phyloP scores from a whole-genome alignment of 305 asterid species.

The Fraxinus xanthoxyloides region DNA sequence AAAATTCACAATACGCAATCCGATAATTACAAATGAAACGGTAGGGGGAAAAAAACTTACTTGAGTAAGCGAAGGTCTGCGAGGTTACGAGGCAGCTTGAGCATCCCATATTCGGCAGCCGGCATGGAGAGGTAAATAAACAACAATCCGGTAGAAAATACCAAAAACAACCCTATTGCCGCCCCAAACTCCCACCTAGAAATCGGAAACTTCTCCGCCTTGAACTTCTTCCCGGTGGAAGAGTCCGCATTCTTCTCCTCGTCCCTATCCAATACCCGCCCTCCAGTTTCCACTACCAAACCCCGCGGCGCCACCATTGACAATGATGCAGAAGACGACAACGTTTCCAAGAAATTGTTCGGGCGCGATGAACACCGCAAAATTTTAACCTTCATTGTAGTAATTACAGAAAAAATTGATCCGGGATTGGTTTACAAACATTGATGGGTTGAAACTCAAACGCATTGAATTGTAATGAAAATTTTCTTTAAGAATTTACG shows the following conservation, averaged over 20 bases:
- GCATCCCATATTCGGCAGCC: conserved; percentile 59
- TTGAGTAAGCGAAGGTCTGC: conserved; percentile 85
- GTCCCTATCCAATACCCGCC: conserved; percentile 42
- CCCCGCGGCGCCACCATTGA: conserved; percentile 71
- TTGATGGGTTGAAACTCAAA: background rate
- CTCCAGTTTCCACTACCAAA: conserved; percentile 51
- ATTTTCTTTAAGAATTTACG: background rate
- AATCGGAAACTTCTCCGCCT: conserved; percentile 50
- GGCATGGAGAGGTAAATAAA: conserved; percentile 91
- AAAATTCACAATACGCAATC: background rate
- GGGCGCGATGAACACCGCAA: conserved; percentile 38
- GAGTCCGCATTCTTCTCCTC: conserved; percentile 56
- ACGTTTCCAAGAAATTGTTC: conserved; percentile 21
- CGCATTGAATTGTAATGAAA: background rate
- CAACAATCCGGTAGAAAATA: conserved; percentile 58
- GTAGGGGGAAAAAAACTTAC: conserved; percentile 30
- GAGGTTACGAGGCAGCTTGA: conserved; percentile 80
- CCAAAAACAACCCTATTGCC: conserved; percentile 63
- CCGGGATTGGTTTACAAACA: conserved; percentile 19
- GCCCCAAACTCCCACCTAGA: conserved; percentile 71
- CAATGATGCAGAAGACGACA: conserved; percentile 28
- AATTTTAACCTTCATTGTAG: conserved; percentile 33
- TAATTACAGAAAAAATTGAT: background rate
- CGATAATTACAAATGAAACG: background rate
- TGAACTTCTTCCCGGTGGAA: conserved; percentile 58